These are phyloP conservation scores for Geranium incanum DNA, from an alignment of 441 rosid genomes.

Conservation along the genomic window DNA sequence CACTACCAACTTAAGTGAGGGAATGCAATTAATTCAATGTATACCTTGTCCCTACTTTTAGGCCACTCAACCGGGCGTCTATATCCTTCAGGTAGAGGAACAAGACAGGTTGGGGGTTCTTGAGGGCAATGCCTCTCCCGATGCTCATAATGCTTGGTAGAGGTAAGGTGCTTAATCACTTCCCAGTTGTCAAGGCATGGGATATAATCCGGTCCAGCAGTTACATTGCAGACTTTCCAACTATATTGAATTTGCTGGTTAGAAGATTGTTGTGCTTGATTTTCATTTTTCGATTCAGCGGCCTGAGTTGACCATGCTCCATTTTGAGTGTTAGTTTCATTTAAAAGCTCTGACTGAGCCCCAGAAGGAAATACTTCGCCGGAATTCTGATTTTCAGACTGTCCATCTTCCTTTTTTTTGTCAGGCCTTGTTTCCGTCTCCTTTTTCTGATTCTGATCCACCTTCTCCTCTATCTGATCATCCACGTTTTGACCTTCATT, in stretches of 20 bases:
- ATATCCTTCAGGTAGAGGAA: constrained; percentile 80
- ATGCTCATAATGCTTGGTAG: constrained; percentile 88
- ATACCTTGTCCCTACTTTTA: constrained; percentile 82
- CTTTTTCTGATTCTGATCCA: constrained; percentile 32
- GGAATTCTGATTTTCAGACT: constrained; percentile 37
- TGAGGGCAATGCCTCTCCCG: constrained; percentile 94
- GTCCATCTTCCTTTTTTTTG: constrained; percentile 35
- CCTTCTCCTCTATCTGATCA: constrained; percentile 35
- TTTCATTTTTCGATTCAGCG: constrained; percentile 75
- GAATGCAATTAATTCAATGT: neutral
- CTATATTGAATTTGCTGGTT: constrained; percentile 32
- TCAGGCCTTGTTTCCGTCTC: constrained; percentile 31
- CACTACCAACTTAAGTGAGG: neutral
- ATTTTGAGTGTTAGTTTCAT: constrained; percentile 57
- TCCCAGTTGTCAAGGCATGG: constrained; percentile 86
- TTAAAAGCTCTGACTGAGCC: constrained; percentile 65
- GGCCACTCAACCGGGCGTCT: constrained; percentile 77
- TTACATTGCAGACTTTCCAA: constrained; percentile 80
- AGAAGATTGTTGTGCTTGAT: constrained; percentile 53
- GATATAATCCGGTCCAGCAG: constrained; percentile 80
- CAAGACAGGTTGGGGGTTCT: constrained; percentile 76
- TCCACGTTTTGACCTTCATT: constrained; percentile 33
- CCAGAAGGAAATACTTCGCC: constrained; percentile 64
- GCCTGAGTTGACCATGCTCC: constrained; percentile 84
- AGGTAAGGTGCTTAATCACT: constrained; percentile 58